These are phyloP conservation scores for Lithohypha guttulata DNA, from an alignment of 2,329 filamentous ascomycete genomes.

Conservation along the genomic window DNA sequence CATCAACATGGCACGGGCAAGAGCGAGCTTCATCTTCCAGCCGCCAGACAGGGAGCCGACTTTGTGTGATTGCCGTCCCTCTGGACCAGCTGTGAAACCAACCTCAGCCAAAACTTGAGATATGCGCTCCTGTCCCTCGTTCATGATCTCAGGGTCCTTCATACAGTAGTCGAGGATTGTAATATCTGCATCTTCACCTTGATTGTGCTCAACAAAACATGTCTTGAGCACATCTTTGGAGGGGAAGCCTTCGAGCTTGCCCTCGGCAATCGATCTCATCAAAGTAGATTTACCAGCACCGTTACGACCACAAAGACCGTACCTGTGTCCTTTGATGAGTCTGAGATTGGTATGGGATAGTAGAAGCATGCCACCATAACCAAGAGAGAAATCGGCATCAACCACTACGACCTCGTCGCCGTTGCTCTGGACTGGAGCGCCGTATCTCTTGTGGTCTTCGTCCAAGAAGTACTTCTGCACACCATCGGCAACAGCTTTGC, in stretches of 20 bases:
- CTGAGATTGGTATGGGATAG: constrained; percentile 92
- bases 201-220: constrained; percentile 98
- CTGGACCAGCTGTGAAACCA: constrained; percentile 81
- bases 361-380: constrained; percentile 94
- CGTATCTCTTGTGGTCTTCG: constrained; percentile 80
- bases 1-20: constrained; percentile 93
- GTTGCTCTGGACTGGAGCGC: constrained; percentile 73
- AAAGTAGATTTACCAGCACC: constrained; percentile 98
- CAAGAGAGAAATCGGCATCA: constrained; percentile 93
- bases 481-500: constrained; percentile 56
- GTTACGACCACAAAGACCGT: constrained; percentile 93
- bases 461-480: constrained; percentile 69
- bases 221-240: constrained; percentile 84
- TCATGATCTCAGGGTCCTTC: constrained; percentile 77
- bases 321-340: constrained; percentile 90
- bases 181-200: constrained; percentile 93
- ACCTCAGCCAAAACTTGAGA: constrained; percentile 77
- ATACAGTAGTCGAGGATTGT: constrained; percentile 88
- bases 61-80: constrained; percentile 76
- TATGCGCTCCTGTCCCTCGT: constrained; percentile 70
- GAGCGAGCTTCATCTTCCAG: constrained; percentile 99
- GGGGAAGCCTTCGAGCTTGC: constrained; percentile 95
- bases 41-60: constrained; percentile 93
- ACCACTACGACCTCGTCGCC: constrained; percentile 93
- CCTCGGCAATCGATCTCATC: constrained; percentile 90